Evolutionary conservation across 306 rosid species (phyloP), one percentile per base, ranked within the genome.

Genomic region (Prunus dulcis): DNA sequence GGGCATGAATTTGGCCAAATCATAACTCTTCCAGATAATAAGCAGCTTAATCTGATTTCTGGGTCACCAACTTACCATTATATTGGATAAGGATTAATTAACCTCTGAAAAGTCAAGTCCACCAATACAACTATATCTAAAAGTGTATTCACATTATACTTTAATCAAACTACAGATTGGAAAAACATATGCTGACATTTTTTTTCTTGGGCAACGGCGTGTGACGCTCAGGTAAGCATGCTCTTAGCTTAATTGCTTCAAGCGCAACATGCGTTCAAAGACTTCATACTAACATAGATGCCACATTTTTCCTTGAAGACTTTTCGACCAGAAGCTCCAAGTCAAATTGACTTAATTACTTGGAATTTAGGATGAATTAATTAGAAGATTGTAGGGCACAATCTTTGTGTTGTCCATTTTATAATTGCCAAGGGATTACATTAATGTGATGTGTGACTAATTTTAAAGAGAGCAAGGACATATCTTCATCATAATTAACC

Each of bases 201-300:
- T 5, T 34, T 34, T 5, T 5, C 6, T 32, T 32, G 1, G 41
- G 41, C 41, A 34, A 34, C 2, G 0, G 41, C 8, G 2, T 34
- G 38, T 34, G 2, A 34, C 0, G 2, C 41, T 34, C 41, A 1
- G 1, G 1, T 0, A 32, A 6, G 38, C 0, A 1, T 32, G 38
- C 8, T 0, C 41, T 34, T 0, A 34, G 8, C 38, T 5, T 32
- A 5, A 32, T 32, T 32, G 1, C 38, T 5, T 32, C 7, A 0
- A 6, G 38, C 1, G 7, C 41, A 34, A 34, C 1, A 34, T 34
- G 8, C 38, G 2, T 34, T 34, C 38, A 34, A 34, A 34, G 41
- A 34, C 41, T 34, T 1, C 8, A 5, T 5, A 34, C 41, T 32
- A 6, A 51, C 20, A 52, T 20, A 0, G 62, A 56, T 56, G 13